Evolutionary conservation across 208 protist species (phyloP).

Genomic region (Leishmania lainsoni): DNA sequence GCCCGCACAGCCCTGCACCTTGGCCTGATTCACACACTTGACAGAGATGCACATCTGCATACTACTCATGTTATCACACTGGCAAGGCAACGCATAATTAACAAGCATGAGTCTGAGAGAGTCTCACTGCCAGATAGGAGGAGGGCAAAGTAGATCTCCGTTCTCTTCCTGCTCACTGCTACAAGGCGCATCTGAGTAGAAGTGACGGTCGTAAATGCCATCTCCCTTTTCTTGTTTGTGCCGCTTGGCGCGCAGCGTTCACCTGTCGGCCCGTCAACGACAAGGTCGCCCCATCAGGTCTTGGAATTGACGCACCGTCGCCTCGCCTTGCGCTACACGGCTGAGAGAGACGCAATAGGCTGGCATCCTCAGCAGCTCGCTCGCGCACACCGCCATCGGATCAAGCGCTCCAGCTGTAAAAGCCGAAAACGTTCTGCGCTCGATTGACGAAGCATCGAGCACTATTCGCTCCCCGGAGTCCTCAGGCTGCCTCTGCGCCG

Average conservation of each 20-base stretch:
- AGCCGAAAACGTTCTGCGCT: conserved; percentile 14
- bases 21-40: neutral
- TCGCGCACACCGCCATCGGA: conserved; percentile 51
- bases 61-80: neutral
- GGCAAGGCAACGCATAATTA: neutral
- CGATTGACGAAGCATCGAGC: neutral
- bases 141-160: too few species aligned
- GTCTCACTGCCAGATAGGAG: neutral
- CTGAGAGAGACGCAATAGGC: conserved; percentile 10
- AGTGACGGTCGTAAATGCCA: neutral
- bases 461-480: neutral
- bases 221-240: neutral
- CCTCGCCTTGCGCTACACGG: conserved; percentile 11
- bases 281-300: conserved; percentile 3
- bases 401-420: conserved; percentile 79
- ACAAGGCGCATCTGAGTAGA: neutral
- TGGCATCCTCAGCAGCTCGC: conserved; percentile 42
- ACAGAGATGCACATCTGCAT: neutral
- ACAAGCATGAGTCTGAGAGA: neutral
- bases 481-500: neutral
- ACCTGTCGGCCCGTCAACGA: neutral
- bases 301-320: conserved; percentile 16
- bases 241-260: neutral
- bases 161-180: neutral
- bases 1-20: neutral